Base-by-base conservation (phyloP, 306 rosid genomes). In the Cercis canadensis region DNA sequence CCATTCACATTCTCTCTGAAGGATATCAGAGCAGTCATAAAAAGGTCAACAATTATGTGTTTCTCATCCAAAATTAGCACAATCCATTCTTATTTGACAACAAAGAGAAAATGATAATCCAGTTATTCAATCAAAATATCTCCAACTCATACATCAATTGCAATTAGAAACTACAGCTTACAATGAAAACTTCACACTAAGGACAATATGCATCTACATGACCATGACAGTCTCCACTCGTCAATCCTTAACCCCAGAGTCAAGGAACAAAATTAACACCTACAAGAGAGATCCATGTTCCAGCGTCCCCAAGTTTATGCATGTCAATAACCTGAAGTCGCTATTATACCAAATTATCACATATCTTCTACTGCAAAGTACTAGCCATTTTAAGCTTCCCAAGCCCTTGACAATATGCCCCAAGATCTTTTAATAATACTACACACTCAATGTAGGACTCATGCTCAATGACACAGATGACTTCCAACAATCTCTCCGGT, bases 1-100 rank as follows among this genome's bases (percentile, higher is more conserved):
- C 49, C 5, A 9, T 60, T 37, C 17, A n/a, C 43, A 8, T 37
- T 37, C 14, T 34, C 65, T 29, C 19, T 21, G 45, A 43, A 54
- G 53, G 70, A 75, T n/a, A 15, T 57, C 16, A 44, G 51, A 73
- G 8, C 15, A 58, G 45, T 57, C 8, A 8, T 16, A n/a, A 32
- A 51, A 31, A 14, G 31, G 47, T 63, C 46, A 40, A 50, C 14
- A 52, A 18, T 31, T 5, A 44, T 59, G 24, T 34, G 37, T 12
- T 61, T 63, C 15, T 16, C 40, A 12, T 55, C 16, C 31, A 14
- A 33, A 33, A 53, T 31, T 32, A 17, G 33, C 51, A 17, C 4
- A 13, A 52, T 14, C 7, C 13, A 7, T 41, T 7, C 59, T 34
- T 16, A 34, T 34, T 34, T 18, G 11, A 10, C 36, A 3, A n/a